These are phyloP conservation scores for Xerocomus brunneocitrinus DNA, from an alignment of 768 basidiomycete genomes.

Conservation along the genomic window DNA sequence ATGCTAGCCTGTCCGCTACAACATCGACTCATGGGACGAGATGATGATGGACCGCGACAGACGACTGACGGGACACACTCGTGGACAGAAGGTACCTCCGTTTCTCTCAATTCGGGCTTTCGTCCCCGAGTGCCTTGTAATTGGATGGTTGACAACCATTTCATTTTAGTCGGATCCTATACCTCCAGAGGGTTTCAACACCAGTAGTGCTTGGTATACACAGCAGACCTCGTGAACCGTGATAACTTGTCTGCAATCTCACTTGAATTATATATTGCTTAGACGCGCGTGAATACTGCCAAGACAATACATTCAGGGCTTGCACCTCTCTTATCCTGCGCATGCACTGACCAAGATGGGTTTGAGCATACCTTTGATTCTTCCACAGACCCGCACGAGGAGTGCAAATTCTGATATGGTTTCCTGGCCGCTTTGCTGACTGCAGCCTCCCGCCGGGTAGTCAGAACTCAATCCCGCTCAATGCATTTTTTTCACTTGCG, in stretches of 20 bases:
- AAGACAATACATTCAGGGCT: not conserved
- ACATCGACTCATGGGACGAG: slow-evolving; percentile 85
- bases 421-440: not conserved
- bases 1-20: slow-evolving; percentile 73
- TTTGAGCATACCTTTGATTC: not conserved
- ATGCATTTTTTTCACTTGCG: not conserved
- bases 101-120: not conserved
- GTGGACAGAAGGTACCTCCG: slow-evolving; percentile 73
- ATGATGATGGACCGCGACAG: slow-evolving; percentile 95
- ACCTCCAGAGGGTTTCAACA: slow-evolving; percentile 67
- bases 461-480: not conserved
- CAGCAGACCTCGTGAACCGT: slow-evolving; percentile 41
- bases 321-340: not conserved
- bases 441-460: too few relatives aligned
- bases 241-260: slow-evolving; percentile 22
- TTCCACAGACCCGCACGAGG: not conserved
- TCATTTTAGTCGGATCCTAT: slow-evolving; percentile 53
- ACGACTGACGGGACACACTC: slow-evolving; percentile 77
- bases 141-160: not conserved
- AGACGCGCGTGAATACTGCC: slow-evolving; percentile 3
- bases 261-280: slow-evolving; percentile 15
- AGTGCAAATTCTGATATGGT: too few relatives aligned
- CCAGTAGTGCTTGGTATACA: slow-evolving; percentile 71
- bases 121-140: not conserved
- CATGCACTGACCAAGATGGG: not conserved